Percentiles rank a stretch among this genome's conserved stretches.
Conservation (phyloP, 208 protist species). For the Naegleria fowleri region DNA sequence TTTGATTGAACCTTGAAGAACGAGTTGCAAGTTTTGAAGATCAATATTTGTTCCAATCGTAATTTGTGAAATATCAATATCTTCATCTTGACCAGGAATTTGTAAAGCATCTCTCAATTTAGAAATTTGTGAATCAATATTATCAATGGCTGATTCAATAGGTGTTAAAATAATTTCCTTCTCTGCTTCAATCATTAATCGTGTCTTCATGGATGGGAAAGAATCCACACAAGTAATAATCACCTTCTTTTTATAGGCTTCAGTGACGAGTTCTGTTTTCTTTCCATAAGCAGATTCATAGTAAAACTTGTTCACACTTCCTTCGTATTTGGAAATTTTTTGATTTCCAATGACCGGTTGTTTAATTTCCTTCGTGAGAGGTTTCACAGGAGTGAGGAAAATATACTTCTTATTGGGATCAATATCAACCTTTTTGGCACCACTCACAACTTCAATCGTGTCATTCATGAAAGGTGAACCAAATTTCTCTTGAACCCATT, state of each 20-base stretch:
- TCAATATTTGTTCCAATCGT: neutral
- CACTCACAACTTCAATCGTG: neutral
- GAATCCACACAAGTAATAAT: neutral
- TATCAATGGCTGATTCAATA: slow-evolving; percentile 11
- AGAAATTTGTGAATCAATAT: neutral
- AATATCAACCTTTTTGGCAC: neutral
- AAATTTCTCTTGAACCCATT: neutral
- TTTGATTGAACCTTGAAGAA: neutral
- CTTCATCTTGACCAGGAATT: neutral
- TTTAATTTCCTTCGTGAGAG: neutral
- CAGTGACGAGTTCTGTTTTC: neutral
- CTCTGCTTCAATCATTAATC: neutral
- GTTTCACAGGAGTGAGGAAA: neutral
- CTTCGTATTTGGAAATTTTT: slow-evolving; percentile 11
- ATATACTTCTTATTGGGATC: neutral
- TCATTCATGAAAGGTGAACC: neutral
- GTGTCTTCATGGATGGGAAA: neutral
- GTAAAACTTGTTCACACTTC: slow-evolving; percentile 2
- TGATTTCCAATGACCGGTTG: neutral
- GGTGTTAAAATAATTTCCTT: slow-evolving; percentile 5
- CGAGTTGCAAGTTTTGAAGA: neutral
- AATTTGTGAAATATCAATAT: neutral
- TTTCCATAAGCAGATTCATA: slow-evolving; percentile 2
- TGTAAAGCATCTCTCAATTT: neutral
- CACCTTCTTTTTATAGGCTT: slow-evolving; percentile 1